Base-by-base conservation (phyloP, 192 early-diverging fungal species). In the Umbelopsis sp. region DNA sequence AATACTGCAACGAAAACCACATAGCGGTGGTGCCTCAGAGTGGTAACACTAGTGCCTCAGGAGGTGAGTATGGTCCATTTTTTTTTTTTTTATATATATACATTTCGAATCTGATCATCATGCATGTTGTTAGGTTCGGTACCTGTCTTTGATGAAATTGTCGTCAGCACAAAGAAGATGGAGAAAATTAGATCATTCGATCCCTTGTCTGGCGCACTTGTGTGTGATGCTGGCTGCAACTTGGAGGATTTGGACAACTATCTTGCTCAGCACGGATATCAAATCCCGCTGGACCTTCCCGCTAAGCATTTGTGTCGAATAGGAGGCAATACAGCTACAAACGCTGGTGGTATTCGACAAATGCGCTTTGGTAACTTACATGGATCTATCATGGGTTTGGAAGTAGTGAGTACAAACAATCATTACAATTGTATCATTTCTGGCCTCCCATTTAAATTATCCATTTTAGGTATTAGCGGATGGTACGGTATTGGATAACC, bases 1-100 rank as follows among this genome's bases (percentile, higher is more conserved):
- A 80, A 47, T 94, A 98, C 78, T 97, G 96, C 84, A 90, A 93
- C 71, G 82, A 85, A 6, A 74, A 94, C 12, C 73, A 77, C 31
- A 77, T 98, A n/a, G 96, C 96, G 0, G 91, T 98, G 24, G 93
- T 94, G 10, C 95, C 96, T 26, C 96, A 98, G 80, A 94, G 96
- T 65, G 96, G 96, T 41, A 98, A 98, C 80, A 98, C 94, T 1
- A 93, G 94, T 24, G 69, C 69, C 16, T 83, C 95, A 26, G 96
- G 95, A 41, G 96, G 69, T 74, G 53, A 45, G 17, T 51, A n/a
- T n/a, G n/a, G n/a, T n/a, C n/a, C n/a, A n/a, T n/a, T n/a, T n/a
- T n/a, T n/a, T n/a, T n/a, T n/a, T n/a, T n/a, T n/a, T n/a, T n/a
- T n/a, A n/a, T n/a, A n/a, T n/a, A n/a, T n/a, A n/a, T n/a, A n/a